These are phyloP conservation scores for Sonneratia caseolaris DNA, from an alignment of 345 rosid species.

Conservation along the genomic window DNA sequence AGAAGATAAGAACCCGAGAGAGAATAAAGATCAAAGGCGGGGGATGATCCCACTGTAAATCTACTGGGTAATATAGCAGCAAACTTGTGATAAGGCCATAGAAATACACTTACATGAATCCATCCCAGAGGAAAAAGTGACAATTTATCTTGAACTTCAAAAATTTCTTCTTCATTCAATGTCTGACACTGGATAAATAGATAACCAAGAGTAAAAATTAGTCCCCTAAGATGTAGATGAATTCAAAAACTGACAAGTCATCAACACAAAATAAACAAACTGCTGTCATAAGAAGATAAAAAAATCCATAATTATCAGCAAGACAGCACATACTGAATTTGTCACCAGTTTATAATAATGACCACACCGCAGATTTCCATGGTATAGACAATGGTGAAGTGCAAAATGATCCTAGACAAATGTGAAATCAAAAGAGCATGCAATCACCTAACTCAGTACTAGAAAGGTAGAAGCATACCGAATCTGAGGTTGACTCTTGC, in stretches of 20 bases:
- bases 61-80: neutral
- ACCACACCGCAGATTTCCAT: neutral
- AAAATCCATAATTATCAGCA: neutral
- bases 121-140: constrained; percentile 90
- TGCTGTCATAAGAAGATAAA: neutral
- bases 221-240: neutral
- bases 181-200: constrained; percentile 60
- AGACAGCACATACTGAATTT: neutral
- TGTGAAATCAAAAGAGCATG: neutral
- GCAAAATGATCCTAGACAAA: neutral
- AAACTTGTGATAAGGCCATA: neutral
- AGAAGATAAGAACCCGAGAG: neutral
- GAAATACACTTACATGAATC: constrained; percentile 68
- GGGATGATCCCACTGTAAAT: neutral
- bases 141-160: constrained; percentile 78
- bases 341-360: neutral
- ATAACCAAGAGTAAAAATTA: neutral
- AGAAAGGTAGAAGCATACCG: constrained; percentile 27
- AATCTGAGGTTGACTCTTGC: constrained; percentile 98
- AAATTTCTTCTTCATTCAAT: constrained; percentile 86
- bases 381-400: neutral
- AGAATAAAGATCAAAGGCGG: neutral
- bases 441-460: neutral
- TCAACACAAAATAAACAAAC: neutral
- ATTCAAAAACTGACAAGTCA: neutral